phyloP scores from a whole-genome alignment of 148 eudicot genomes.

The Camellia granthamiana region DNA sequence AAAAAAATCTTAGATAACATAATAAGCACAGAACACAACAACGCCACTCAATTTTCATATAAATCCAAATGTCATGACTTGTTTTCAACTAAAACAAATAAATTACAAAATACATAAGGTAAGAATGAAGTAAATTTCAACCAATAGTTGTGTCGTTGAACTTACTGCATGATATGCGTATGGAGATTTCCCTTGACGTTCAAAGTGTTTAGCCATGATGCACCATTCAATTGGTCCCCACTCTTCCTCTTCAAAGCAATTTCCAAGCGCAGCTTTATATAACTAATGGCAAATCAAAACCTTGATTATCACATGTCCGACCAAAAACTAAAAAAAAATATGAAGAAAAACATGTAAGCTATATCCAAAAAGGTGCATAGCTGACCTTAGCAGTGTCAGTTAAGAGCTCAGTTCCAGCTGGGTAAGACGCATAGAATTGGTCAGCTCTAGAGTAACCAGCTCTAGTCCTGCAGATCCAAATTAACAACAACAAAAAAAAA shows the following conservation, averaged over 20 bases:
- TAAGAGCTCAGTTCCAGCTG: conserved; percentile 90
- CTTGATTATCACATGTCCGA: conserved; percentile 5
- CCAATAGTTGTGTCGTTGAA: conserved; percentile 2
- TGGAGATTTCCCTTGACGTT: conserved; percentile 93
- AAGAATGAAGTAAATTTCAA: background rate
- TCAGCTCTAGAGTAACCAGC: conserved; percentile 91
- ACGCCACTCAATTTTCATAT: background rate
- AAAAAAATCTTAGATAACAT: no score
- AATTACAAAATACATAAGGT: background rate
- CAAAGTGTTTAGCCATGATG: conserved; percentile 87
- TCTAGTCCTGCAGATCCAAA: conserved; percentile 53
- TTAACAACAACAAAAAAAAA: background rate
- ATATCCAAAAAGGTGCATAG: background rate
- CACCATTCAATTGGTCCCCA: conserved; percentile 94
- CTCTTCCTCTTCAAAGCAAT: conserved; percentile 86
- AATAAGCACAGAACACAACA: background rate
- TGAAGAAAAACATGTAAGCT: background rate
- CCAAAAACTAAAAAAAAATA: background rate
- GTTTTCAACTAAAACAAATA: background rate
- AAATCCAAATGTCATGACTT: background rate
- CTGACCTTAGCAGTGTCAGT: conserved; percentile 80
- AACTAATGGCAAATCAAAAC: conserved; percentile 36
- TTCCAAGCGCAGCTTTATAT: conserved; percentile 87
- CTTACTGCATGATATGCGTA: conserved; percentile 93
- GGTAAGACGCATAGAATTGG: conserved; percentile 88